Evolutionary conservation across 768 basidiomycete species (phyloP).

Genomic region (Amanita muscaria): DNA sequence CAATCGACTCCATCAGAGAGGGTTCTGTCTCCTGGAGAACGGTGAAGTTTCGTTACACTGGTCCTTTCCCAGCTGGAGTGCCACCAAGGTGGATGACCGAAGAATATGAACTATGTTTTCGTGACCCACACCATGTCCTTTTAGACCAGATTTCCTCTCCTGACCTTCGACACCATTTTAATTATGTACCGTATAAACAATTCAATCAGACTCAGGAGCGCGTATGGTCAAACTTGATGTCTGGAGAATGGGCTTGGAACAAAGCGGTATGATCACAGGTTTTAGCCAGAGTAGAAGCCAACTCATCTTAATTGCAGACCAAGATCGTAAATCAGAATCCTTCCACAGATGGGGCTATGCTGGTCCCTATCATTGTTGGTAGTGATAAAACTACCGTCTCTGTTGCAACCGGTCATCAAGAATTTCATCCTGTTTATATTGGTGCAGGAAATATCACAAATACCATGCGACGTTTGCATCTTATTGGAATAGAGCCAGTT

Average conservation of each 20-base stretch:
- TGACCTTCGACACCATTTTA: no score
- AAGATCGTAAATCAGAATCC: constrained; percentile 17
- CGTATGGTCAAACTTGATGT: constrained; percentile 6
- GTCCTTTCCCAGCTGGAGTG: no score
- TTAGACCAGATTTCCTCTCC: no score
- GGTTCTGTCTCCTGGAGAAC: no score
- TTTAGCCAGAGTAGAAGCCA: background rate
- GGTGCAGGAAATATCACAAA: constrained; percentile 15
- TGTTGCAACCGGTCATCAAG: constrained; percentile 22
- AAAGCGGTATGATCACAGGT: constrained; percentile 7
- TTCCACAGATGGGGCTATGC: constrained; percentile 16
- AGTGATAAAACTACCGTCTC: constrained; percentile 29
- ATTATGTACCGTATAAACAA: background rate
- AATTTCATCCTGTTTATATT: constrained; percentile 20
- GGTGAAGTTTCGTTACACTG: no score
- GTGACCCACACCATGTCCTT: no score
- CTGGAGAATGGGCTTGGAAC: constrained; percentile 10
- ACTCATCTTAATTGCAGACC: background rate
- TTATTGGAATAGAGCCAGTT: constrained; percentile 11
- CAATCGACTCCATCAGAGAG: no score
- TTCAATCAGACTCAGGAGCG: background rate
- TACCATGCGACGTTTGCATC: constrained; percentile 12
- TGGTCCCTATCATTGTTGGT: constrained; percentile 19
- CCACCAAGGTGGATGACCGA: no score
- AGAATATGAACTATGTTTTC: no score